Conservation (phyloP, 176 grass and related monocot species). For the Typha latifolia region DNA sequence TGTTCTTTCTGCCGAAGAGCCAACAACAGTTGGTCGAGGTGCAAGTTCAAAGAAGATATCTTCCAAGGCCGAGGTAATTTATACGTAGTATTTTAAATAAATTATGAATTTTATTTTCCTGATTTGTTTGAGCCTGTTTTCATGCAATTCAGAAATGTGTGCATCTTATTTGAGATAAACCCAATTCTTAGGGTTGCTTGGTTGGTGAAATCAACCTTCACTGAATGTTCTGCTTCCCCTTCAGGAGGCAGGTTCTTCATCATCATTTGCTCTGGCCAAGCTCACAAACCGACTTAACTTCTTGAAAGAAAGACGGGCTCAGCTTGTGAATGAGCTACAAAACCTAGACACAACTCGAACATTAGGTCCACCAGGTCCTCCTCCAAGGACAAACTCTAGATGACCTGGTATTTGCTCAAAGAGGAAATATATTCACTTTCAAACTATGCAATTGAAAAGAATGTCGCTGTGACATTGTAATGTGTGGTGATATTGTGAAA, state of each 20-base stretch:
- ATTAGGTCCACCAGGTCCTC: neutral
- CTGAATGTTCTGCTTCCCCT: conserved; percentile 17
- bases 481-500: neutral
- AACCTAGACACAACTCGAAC: neutral
- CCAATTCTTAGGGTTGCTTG: conserved; percentile 4
- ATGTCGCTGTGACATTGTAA: neutral
- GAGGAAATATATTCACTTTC: neutral
- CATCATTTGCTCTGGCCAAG: conserved; percentile 50
- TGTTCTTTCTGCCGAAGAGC: conserved; percentile 10
- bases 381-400: conserved; percentile 9
- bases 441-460: neutral
- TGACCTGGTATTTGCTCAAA: neutral
- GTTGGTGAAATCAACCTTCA: conserved; percentile 12
- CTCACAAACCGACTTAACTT: conserved; percentile 78
- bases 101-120: neutral
- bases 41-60: conserved; percentile 4
- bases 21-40: neutral
- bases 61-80: conserved; percentile 40
- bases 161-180: neutral
- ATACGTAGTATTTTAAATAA: neutral
- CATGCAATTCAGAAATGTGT: neutral
- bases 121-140: too few species aligned
- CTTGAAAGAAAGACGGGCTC: conserved; percentile 75
- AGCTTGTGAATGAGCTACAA: conserved; percentile 46
- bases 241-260: conserved; percentile 51